Conservation (phyloP, 139 green algal genomes). For the Tetraselmis striata region DNA sequence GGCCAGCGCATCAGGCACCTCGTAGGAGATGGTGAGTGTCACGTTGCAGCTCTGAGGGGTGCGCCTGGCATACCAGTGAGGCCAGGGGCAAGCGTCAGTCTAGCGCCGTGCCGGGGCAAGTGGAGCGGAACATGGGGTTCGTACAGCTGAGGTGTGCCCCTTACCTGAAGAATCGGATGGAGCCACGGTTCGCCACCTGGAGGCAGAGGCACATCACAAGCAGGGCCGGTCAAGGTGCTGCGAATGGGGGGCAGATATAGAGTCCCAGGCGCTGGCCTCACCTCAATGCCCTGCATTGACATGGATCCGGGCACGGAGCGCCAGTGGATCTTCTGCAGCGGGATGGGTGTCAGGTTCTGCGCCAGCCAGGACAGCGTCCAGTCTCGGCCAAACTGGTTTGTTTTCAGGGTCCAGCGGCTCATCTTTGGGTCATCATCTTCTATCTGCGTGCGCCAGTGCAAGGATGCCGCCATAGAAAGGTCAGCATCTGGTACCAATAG, state of each 20-base stretch:
- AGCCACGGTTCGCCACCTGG: neutral
- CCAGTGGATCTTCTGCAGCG: slow-evolving; percentile 82
- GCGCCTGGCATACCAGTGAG: no score
- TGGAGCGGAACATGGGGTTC: slow-evolving; percentile 53
- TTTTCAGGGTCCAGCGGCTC: slow-evolving; percentile 74
- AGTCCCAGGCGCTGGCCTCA: slow-evolving; percentile 24
- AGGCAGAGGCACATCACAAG: neutral
- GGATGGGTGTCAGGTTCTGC: slow-evolving; percentile 72
- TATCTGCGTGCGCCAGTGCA: slow-evolving; percentile 30
- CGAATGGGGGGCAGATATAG: no score
- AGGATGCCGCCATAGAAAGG: no score
- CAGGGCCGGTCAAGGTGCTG: no score
- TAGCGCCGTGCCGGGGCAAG: slow-evolving; percentile 47
- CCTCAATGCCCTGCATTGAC: slow-evolving; percentile 30
- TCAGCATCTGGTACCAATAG: no score
- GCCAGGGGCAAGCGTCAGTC: neutral
- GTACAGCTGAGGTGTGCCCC: no score
- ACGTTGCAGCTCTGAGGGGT: slow-evolving; percentile 41
- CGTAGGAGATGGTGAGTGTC: slow-evolving; percentile 81
- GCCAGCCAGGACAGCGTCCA: slow-evolving; percentile 87
- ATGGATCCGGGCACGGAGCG: slow-evolving; percentile 62
- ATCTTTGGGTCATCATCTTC: slow-evolving; percentile 51
- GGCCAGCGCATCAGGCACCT: slow-evolving; percentile 66
- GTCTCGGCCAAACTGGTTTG: slow-evolving; percentile 67
- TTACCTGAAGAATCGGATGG: slow-evolving; percentile 1